Evolutionary conservation across 1,284 basidiomycete genomes (phyloP).

Genomic region (Marasmius sp.): DNA sequence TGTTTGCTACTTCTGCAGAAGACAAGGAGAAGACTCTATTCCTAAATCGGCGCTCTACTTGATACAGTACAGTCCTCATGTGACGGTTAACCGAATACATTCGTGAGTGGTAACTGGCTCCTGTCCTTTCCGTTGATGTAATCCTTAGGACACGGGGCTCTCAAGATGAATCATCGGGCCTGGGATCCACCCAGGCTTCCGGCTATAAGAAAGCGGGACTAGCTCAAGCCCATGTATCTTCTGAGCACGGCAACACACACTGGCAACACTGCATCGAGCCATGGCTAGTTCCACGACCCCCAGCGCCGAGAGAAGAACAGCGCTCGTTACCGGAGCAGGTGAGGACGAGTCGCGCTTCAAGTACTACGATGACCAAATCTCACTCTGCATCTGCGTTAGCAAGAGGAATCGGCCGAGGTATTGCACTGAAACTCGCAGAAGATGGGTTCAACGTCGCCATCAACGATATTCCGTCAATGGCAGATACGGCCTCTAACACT

Average conservation of each 20-base stretch:
- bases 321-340: neutral
- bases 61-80: no score
- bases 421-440: constrained; percentile 35
- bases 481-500: neutral
- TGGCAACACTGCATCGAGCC: no score
- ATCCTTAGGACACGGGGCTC: neutral
- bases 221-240: no score
- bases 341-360: neutral
- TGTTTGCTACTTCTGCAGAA: no score
- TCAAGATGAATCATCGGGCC: no score
- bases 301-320: neutral
- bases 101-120: no score
- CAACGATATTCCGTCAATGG: constrained; percentile 19
- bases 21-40: no score
- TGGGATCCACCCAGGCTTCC: no score
- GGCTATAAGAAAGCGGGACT: no score
- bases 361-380: neutral
- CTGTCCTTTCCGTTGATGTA: constrained; percentile 1
- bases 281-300: neutral
- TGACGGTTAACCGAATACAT: no score
- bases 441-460: constrained; percentile 21
- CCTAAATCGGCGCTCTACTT: no score
- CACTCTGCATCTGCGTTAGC: constrained; percentile 14
- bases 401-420: constrained; percentile 43
- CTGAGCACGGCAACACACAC: no score